Base-by-base conservation (phyloP, 2,329 filamentous ascomycete genomes). In the Atkinsonella texensis region DNA sequence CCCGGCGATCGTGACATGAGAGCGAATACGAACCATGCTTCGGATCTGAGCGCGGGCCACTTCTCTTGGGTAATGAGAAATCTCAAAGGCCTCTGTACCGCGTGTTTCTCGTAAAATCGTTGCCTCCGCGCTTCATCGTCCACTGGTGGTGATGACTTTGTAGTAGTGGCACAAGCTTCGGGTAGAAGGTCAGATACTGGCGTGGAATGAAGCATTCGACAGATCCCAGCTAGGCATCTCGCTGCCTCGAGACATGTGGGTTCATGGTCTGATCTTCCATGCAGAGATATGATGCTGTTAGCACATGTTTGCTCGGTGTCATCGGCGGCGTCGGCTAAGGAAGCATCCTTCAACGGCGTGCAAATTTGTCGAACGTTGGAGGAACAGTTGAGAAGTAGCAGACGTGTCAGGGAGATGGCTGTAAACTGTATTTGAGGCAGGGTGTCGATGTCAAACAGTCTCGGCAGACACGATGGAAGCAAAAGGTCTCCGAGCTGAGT, bases 21-120 rank as follows among this genome's bases (percentile, higher is more conserved):
- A 2, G 81, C 81, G 49, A 82, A 71, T 6, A 81, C 73, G 55
- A 84, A 83, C 74, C 80, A 79, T 2, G 75, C 72, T 59, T 84
- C 81, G 40, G 78, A 80, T 17, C 77, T 71, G 2, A 84, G 67
- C 2, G 75, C 69, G 0, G 79, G 76, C 71, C 79, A 84, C 56
- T 79, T 81, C 3, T 63, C 66, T 59, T 84, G 80, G 2, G 69
- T 73, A 23, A 81, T 67, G 28, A 84, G 70, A 57, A 74, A 78
- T 1, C 70, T 60, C 7, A 84, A 67, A 0, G 72, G 66, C 8
- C 65, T 59, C 13, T 63, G 58, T 12, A 80, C 61, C 18, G 66
- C 55, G 59, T 80, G 74, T 23, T 61, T 62, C 1, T 60, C 50
- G 62, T 79, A 79, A 60, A 81, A 80, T 8, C 56, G 53, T 8